Percentiles rank a stretch among this genome's conserved stretches.
Conservation (phyloP, 139 green algal species). For the Micractinium conductrix region DNA sequence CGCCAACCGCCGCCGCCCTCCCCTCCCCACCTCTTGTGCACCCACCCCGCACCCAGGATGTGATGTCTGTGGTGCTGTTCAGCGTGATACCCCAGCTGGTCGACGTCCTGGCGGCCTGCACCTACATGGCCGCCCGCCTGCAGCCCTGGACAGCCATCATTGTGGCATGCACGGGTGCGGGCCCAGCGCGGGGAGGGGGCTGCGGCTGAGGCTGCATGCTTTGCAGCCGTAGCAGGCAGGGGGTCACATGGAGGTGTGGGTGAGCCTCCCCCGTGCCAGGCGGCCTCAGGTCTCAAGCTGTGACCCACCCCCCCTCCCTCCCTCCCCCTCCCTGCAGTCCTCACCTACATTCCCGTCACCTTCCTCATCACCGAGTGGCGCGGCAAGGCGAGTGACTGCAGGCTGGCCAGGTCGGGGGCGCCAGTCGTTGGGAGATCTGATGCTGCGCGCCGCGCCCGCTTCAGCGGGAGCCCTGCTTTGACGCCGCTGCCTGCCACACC, state of each 20-base stretch:
- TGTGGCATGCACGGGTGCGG: conserved; percentile 70
- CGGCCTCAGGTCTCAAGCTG: neutral
- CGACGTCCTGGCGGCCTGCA: conserved; percentile 78
- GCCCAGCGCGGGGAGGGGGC: too few relatives aligned
- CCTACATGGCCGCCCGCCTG: conserved; percentile 83
- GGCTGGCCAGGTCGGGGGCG: too few relatives aligned
- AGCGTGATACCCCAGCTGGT: conserved; percentile 78
- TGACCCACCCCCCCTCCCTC: neutral
- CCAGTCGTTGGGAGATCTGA: too few relatives aligned
- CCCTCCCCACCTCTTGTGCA: too few relatives aligned
- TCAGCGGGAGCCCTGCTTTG: too few relatives aligned
- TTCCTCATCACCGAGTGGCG: conserved; percentile 87
- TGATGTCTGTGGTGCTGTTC: conserved; percentile 22
- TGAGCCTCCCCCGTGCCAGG: neutral
- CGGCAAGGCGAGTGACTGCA: too few relatives aligned
- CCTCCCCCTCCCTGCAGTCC: conserved; percentile 42
- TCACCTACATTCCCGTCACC: conserved; percentile 91
- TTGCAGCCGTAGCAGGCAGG: neutral
- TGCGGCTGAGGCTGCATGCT: neutral
- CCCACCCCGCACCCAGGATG: neutral
- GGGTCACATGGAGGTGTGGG: too few relatives aligned
- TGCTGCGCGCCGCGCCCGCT: too few relatives aligned
- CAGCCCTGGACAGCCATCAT: conserved; percentile 77
- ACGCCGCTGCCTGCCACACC: too few relatives aligned
- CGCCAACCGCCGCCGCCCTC: too few relatives aligned